A percentile compares a stretch with the other conserved stretches of the same genome.
Evolutionary conservation across 2,329 filamentous ascomycete species (phyloP).

Genomic region (Trichoderma harzianum): DNA sequence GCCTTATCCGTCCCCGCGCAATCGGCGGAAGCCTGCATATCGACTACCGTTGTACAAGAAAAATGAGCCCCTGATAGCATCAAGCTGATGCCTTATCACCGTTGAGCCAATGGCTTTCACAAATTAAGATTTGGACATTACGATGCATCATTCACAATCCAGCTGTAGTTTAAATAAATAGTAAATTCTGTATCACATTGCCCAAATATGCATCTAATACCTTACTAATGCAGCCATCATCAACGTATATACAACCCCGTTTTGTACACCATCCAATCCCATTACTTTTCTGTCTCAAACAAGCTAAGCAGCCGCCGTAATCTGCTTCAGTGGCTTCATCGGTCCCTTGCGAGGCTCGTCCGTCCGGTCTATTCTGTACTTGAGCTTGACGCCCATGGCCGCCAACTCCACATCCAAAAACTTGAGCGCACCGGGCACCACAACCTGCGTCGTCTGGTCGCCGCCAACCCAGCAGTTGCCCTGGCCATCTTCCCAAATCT

Average conservation of each 20-base stretch:
- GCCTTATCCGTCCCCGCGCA: background rate
- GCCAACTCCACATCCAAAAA: slow-evolving; percentile 93
- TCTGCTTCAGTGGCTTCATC: slow-evolving; percentile 38
- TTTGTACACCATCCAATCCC: background rate
- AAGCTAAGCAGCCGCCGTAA: slow-evolving; percentile 6
- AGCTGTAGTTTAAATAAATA: background rate
- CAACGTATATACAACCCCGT: slow-evolving; percentile 14
- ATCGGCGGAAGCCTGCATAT: background rate
- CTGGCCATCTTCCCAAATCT: slow-evolving; percentile 90
- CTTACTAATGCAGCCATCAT: background rate
- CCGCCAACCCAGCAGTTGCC: slow-evolving; percentile 83
- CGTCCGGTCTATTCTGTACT: slow-evolving; percentile 66
- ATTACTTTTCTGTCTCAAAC: background rate
- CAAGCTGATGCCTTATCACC: background rate
- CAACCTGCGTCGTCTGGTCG: slow-evolving; percentile 85
- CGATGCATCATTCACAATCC: background rate
- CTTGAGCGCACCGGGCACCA: slow-evolving; percentile 87
- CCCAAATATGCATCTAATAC: slow-evolving; percentile 11
- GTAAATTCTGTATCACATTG: background rate
- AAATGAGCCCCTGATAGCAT: background rate
- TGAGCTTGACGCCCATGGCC: slow-evolving; percentile 94
- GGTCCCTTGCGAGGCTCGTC: slow-evolving; percentile 59
- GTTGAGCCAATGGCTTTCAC: background rate
- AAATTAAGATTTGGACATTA: background rate
- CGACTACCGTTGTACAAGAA: background rate